phyloP scores from a whole-genome alignment of 257 asterid species.

The Nicotiana noctiflora region DNA sequence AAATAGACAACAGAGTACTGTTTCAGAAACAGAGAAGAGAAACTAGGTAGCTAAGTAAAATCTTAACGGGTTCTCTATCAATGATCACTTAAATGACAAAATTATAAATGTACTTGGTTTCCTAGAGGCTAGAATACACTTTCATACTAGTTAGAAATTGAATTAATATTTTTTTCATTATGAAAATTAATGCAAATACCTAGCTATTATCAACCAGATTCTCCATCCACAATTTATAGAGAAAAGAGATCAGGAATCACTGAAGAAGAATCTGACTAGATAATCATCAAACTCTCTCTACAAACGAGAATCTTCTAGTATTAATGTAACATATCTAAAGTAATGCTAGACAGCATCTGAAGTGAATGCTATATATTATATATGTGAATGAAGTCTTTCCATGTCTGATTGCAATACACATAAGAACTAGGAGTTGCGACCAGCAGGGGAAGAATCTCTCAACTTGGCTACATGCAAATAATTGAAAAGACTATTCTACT shows the following conservation, averaged over 20 bases:
- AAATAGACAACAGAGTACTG: neutral
- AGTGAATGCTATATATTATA: neutral
- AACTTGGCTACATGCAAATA: neutral
- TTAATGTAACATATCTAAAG: neutral
- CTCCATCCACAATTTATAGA: neutral
- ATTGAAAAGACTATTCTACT: neutral
- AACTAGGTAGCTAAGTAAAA: neutral
- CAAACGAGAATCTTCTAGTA: neutral
- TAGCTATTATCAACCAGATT: neutral
- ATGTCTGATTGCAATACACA: neutral
- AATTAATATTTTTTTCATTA: neutral
- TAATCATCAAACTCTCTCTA: neutral
- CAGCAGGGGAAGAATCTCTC: neutral
- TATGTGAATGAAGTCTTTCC: neutral
- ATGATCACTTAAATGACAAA: neutral
- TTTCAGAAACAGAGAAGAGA: neutral
- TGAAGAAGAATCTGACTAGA: neutral
- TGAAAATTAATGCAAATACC: neutral
- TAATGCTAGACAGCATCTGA: slow-evolving; percentile 1
- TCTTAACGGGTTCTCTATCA: neutral
- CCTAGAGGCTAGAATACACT: neutral
- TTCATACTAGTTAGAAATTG: neutral
- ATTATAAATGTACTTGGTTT: neutral
- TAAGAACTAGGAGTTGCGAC: neutral
- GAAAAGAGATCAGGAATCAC: neutral